Evolutionary conservation across 331 rosid genomes (phyloP).

Genomic region (Malus hybrid): DNA sequence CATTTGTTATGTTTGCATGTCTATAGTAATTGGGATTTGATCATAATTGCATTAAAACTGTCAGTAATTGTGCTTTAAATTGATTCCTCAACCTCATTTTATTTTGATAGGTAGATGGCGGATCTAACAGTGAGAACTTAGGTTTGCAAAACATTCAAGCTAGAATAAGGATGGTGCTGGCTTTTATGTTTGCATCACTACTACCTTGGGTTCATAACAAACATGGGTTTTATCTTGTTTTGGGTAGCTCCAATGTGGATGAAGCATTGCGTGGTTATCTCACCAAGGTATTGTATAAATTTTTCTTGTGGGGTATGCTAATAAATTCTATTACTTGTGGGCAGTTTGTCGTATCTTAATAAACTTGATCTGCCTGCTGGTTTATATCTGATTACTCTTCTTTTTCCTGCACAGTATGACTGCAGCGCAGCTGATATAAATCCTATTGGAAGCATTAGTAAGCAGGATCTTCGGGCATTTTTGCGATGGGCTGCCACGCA

Average conservation of each 20-base stretch:
- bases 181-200: conserved; percentile 93
- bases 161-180: conserved; percentile 88
- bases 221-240: conserved; percentile 86
- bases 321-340: neutral
- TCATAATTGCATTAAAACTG: neutral
- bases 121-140: conserved; percentile 78
- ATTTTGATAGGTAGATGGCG: conserved; percentile 70
- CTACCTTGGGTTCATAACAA: conserved; percentile 95
- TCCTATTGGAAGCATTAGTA: conserved; percentile 92
- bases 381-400: neutral
- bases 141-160: conserved; percentile 95
- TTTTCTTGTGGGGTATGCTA: neutral
- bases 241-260: conserved; percentile 91
- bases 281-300: conserved; percentile 57
- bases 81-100: conserved; percentile 7
- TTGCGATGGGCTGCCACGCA: conserved; percentile 83
- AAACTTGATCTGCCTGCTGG: neutral
- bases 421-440: conserved; percentile 98
- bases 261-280: conserved; percentile 88
- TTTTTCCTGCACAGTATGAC: conserved; percentile 55
- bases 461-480: conserved; percentile 85
- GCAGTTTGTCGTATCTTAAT: neutral
- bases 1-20: neutral
- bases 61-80: neutral
- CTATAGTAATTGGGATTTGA: neutral